phyloP scores from a whole-genome alignment of 805 yeast species.

The Torulaspora franciscae region DNA sequence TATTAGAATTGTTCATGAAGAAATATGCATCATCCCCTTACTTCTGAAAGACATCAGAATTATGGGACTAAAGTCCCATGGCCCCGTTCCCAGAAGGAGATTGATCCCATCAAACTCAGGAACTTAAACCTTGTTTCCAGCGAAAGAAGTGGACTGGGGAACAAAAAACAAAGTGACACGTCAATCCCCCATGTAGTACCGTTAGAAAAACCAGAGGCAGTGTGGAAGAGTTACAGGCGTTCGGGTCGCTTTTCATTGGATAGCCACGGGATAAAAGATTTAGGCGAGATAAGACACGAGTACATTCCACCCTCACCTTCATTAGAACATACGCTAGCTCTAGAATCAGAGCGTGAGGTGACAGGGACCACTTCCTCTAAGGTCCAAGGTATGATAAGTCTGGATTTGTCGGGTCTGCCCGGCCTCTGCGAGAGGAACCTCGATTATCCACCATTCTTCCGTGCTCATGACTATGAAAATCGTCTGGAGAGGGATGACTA shows the following conservation, averaged over 20 bases:
- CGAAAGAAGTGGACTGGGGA: neutral
- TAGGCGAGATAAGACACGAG: constrained; percentile 8
- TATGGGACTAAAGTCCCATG: neutral
- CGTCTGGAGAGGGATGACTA: constrained; percentile 20
- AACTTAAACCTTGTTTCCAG: constrained; percentile 6
- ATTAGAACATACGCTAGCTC: constrained; percentile 8
- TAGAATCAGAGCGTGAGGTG: neutral
- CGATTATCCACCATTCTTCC: constrained; percentile 24
- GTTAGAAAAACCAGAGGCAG: constrained; percentile 16
- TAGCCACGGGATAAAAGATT: constrained; percentile 6
- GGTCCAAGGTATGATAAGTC: constrained; percentile 1
- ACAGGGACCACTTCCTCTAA: neutral
- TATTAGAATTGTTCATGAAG: neutral
- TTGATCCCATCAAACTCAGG: constrained; percentile 9
- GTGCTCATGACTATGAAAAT: constrained; percentile 20
- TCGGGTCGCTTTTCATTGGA: neutral
- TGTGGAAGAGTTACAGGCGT: constrained; percentile 1
- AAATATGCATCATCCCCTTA: neutral
- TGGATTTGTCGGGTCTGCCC: constrained; percentile 7
- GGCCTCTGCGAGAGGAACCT: constrained; percentile 7
- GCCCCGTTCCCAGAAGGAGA: neutral
- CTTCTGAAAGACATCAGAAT: neutral
- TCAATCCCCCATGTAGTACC: neutral
- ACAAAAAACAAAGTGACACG: neutral
- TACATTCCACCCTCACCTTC: constrained; percentile 16